These are phyloP conservation scores for Gnaphalium uliginosum DNA, from an alignment of 129 eudicot genomes.

Conservation along the genomic window DNA sequence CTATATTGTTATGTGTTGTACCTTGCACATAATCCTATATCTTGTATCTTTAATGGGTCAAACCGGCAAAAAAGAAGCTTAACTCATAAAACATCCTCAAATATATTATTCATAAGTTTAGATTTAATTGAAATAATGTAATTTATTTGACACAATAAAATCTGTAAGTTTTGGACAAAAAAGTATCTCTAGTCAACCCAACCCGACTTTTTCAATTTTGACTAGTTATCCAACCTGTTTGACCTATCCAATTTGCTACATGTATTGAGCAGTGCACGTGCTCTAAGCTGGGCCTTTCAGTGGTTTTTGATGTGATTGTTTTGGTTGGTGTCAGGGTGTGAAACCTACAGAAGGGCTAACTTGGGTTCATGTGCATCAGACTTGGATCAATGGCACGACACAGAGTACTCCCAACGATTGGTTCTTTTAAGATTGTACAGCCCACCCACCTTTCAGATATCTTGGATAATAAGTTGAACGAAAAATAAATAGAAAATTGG, in stretches of 20 bases:
- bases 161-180: neutral
- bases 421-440: constrained; percentile 44
- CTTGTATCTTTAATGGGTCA: neutral
- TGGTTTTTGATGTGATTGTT: constrained; percentile 17
- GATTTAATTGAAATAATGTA: neutral
- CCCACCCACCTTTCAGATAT: constrained; percentile 22
- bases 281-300: neutral
- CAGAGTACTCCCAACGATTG: constrained; percentile 43
- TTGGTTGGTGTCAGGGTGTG: constrained; percentile 46
- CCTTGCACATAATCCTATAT: too few relatives aligned
- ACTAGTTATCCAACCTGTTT: neutral
- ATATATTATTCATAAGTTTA: neutral
- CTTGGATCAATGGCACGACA: constrained; percentile 62
- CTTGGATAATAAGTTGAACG: neutral
- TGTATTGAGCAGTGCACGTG: neutral
- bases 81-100: neutral
- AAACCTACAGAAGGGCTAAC: constrained; percentile 63
- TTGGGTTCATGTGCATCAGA: constrained; percentile 92
- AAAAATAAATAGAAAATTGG: constrained; percentile 12
- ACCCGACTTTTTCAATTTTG: neutral
- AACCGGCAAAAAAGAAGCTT: neutral
- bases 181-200: neutral
- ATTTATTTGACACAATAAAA: neutral
- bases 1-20: too few relatives aligned
- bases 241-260: neutral